phyloP scores from a whole-genome alignment of 2,329 filamentous ascomycete genomes.

The Trichoderma sp. region DNA sequence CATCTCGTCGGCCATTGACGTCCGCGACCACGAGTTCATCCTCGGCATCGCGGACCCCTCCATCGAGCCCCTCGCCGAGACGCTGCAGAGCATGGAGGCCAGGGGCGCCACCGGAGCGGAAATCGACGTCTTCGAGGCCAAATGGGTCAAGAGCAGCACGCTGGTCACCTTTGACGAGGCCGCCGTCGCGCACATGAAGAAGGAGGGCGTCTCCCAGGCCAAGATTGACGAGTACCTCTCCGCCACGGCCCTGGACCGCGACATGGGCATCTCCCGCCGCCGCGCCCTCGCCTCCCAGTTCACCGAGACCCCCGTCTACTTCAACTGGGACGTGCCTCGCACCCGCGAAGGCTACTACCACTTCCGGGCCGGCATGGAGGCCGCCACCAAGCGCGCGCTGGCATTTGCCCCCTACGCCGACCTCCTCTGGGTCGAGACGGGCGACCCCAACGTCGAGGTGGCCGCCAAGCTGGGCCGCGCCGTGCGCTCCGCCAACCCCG shows the following conservation, averaged over 20 bases:
- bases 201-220: slow-evolving; percentile 65
- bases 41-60: slow-evolving; percentile 77
- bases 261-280: slow-evolving; percentile 78
- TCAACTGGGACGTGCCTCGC: slow-evolving; percentile 88
- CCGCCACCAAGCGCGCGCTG: slow-evolving; percentile 90
- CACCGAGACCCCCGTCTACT: slow-evolving; percentile 71
- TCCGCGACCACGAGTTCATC: slow-evolving; percentile 96
- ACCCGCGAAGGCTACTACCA: slow-evolving; percentile 95
- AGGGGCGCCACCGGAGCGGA: slow-evolving; percentile 75
- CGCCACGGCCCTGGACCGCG: slow-evolving; percentile 64
- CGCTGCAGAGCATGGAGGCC: slow-evolving; percentile 86
- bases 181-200: slow-evolving; percentile 72
- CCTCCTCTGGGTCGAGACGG: slow-evolving; percentile 96
- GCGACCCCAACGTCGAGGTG: slow-evolving; percentile 80
- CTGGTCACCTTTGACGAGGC: slow-evolving; percentile 93
- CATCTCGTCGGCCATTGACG: slow-evolving; percentile 87
- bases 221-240: slow-evolving; percentile 70
- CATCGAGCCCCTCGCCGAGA: slow-evolving; percentile 83
- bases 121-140: slow-evolving; percentile 82
- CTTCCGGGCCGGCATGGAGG: slow-evolving; percentile 79
- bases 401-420: slow-evolving; percentile 92
- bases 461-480: slow-evolving; percentile 74
- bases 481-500: slow-evolving; percentile 70
- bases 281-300: slow-evolving; percentile 71
- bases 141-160: slow-evolving; percentile 85